Base-by-base conservation (phyloP, 768 basidiomycete genomes). In the Dioszegia hungarica region DNA sequence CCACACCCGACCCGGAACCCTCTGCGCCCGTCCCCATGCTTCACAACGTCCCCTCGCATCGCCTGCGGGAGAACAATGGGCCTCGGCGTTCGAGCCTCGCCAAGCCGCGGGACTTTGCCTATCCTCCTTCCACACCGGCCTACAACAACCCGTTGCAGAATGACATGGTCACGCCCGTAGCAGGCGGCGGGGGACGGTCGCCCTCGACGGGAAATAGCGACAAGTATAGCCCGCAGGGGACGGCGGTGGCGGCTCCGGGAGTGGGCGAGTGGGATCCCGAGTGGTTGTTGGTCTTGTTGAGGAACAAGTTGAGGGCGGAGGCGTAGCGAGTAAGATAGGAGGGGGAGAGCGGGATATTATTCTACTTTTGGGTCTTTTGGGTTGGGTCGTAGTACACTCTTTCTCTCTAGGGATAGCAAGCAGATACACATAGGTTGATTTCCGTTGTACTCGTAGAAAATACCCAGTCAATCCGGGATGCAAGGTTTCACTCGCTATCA, bases 201-300 rank as follows among this genome's bases (percentile, higher is more conserved):
- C 31, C 31, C 31, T 19, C 41, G 24, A 43, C n/a, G 41, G 11
- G 41, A 43, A 5, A 43, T 22, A 22, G 24, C 41, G 53, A 24
- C 20, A 1, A 22, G 29, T 17, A 55, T 15, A 53, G 41, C 28
- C 11, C 34, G 27, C 37, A 31, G 51, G n/a, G n/a, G n/a, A 19
- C 25, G 25, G 27, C 20, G 33, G 31, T 41, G 19, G 36, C 44
- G 29, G 48, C 37, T 15, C 34, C 54, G 4, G 69, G 70, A 2
- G 68, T 72, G 27, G 70, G 60, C 17, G 54, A 41, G 41, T 73
- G 71, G 71, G 69, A 73, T 50, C 58, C 63, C 12, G 73, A 75
- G 41, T 75, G 73, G 73, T 50, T 75, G 20, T 59, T 66, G 52
- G 34, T 56, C 11, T 41, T 75, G 2, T 53, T 75, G 19, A 56